Conservation (phyloP, 768 basidiomycete genomes). For the Cubamyces sp. region DNA sequence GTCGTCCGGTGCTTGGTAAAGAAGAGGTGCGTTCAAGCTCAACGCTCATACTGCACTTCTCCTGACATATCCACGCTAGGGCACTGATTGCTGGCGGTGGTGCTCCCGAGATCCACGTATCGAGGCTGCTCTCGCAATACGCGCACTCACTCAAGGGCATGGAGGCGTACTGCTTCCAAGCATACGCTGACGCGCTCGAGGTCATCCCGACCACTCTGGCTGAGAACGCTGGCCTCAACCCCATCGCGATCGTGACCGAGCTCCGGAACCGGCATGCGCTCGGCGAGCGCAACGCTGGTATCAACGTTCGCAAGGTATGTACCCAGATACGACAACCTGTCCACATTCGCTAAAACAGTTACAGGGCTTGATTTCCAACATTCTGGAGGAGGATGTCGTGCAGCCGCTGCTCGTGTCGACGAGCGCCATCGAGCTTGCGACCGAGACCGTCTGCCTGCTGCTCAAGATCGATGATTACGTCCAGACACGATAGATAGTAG, state of each 20-base stretch:
- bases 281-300: slow-evolving; percentile 93
- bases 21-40: slow-evolving; percentile 69
- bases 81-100: slow-evolving; percentile 96
- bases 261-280: slow-evolving; percentile 95
- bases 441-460: slow-evolving; percentile 96
- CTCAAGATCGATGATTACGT: slow-evolving; percentile 96
- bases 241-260: slow-evolving; percentile 98
- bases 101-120: slow-evolving; percentile 97
- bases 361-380: slow-evolving; percentile 95
- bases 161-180: slow-evolving; percentile 99
- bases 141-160: slow-evolving; percentile 94
- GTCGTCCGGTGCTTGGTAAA: slow-evolving; percentile 98
- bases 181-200: slow-evolving; percentile 96
- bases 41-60: background rate
- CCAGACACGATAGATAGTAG: slow-evolving; percentile 61
- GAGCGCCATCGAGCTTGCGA: slow-evolving; percentile 91
- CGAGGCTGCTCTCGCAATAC: slow-evolving; percentile 86
- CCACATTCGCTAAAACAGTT: background rate
- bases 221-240: slow-evolving; percentile 97
- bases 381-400: slow-evolving; percentile 95
- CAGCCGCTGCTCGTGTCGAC: slow-evolving; percentile 95
- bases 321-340: background rate
- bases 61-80: slow-evolving; percentile 38
- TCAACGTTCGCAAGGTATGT: slow-evolving; percentile 94
- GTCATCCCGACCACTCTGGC: slow-evolving; percentile 97